These are phyloP conservation scores for Erysimum cheiri DNA, from an alignment of 441 rosid species.

Conservation along the genomic window DNA sequence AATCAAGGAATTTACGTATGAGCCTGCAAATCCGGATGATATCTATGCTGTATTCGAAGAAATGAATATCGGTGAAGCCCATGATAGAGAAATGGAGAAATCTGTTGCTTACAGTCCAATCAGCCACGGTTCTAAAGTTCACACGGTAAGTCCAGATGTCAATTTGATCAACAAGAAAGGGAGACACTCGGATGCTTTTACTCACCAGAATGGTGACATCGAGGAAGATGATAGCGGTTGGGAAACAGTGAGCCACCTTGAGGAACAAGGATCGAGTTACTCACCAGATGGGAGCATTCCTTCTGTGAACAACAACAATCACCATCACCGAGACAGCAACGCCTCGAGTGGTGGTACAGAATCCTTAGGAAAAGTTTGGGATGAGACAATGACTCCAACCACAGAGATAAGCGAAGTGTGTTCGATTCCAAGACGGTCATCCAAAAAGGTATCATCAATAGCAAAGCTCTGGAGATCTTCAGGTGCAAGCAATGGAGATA, in stretches of 20 bases:
- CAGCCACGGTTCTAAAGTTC: slow-evolving; percentile 63
- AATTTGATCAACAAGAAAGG: slow-evolving; percentile 46
- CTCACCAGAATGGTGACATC: slow-evolving; percentile 54
- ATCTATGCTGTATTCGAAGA: slow-evolving; percentile 81
- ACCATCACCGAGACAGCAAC: slow-evolving; percentile 52
- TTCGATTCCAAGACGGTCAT: slow-evolving; percentile 58
- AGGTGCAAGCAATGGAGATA: slow-evolving; percentile 39
- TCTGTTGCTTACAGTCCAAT: slow-evolving; percentile 61
- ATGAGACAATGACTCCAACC: slow-evolving; percentile 55
- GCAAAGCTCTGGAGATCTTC: slow-evolving; percentile 80
- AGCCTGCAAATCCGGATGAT: slow-evolving; percentile 75
- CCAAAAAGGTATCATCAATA: slow-evolving; percentile 74
- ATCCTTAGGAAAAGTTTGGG: slow-evolving; percentile 59
- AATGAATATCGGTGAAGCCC: slow-evolving; percentile 59
- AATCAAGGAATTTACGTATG: slow-evolving; percentile 73
- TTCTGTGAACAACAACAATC: slow-evolving; percentile 60
- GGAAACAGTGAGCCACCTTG: slow-evolving; percentile 91
- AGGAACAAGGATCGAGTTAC: slow-evolving; percentile 89
- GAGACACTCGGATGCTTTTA: slow-evolving; percentile 52
- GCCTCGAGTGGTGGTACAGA: slow-evolving; percentile 50
- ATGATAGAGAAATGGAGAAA: slow-evolving; percentile 68
- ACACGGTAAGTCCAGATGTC: slow-evolving; percentile 57
- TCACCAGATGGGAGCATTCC: slow-evolving; percentile 75
- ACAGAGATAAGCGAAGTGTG: slow-evolving; percentile 78
- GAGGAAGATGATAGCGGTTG: slow-evolving; percentile 95